A percentile compares a stretch with the other conserved stretches of the same genome.
Evolutionary conservation across 371 early-diverging fungal species (phyloP).

Genomic region (Mortierella sp.): DNA sequence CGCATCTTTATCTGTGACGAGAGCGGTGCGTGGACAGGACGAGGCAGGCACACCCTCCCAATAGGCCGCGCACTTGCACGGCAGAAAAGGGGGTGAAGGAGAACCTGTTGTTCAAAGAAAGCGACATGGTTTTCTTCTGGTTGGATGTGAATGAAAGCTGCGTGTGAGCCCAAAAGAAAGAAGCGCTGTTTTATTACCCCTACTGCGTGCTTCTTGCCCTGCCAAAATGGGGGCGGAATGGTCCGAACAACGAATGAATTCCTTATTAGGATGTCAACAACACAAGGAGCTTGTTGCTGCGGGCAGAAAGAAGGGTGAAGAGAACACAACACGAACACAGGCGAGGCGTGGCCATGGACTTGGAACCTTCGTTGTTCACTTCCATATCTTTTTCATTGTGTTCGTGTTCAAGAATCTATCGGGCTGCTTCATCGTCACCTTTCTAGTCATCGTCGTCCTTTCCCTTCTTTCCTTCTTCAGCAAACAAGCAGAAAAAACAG

Average conservation of each 20-base stretch:
- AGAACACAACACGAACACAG: neutral
- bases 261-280: neutral
- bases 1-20: neutral
- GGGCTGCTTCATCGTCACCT: neutral
- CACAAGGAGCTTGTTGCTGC: neutral
- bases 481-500: neutral
- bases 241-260: neutral
- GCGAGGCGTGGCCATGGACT: neutral
- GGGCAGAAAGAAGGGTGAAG: neutral
- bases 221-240: constrained; percentile 4
- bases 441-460: neutral
- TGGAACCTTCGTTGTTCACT: neutral
- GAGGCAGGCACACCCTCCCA: neutral
- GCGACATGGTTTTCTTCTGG: neutral
- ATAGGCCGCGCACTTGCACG: neutral
- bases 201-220: neutral
- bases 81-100: neutral
- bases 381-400: neutral
- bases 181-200: neutral
- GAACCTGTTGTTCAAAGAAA: neutral
- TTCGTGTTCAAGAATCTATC: neutral
- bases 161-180: neutral
- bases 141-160: neutral
- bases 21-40: neutral
- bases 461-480: neutral